Evolutionary conservation across 208 protist species (phyloP).

Genomic region (Leishmania tropica): DNA sequence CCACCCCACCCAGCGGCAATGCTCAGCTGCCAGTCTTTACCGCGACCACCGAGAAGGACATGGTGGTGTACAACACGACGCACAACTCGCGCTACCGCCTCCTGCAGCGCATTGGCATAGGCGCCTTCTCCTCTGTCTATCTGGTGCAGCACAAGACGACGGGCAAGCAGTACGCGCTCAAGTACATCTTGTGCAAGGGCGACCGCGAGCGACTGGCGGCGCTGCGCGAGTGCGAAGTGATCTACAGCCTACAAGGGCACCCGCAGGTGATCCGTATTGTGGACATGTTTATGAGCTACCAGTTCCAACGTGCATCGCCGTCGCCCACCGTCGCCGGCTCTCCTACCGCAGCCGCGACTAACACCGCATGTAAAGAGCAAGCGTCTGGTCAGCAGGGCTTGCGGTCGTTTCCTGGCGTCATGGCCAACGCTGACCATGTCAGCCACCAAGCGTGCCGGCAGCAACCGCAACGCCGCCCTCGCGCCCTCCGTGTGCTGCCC

Average conservation of each 20-base stretch:
- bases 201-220: constrained; percentile 61
- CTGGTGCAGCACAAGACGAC: constrained; percentile 62
- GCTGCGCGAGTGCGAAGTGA: constrained; percentile 77
- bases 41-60: constrained; percentile 41
- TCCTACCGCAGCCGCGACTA: background rate
- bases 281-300: constrained; percentile 85
- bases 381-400: background rate
- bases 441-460: background rate
- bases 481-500: background rate
- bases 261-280: constrained; percentile 74
- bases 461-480: background rate
- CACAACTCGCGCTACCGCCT: constrained; percentile 59
- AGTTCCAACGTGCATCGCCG: constrained; percentile 27
- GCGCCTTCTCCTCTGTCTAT: constrained; percentile 78
- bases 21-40: constrained; percentile 17
- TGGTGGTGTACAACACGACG: constrained; percentile 46
- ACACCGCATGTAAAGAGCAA: background rate
- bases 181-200: constrained; percentile 70
- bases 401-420: background rate
- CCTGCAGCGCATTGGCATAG: constrained; percentile 54
- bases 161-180: constrained; percentile 59
- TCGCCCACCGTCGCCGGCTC: background rate
- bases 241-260: constrained; percentile 66
- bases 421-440: no score
- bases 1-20: background rate